Conservation (phyloP, 441 rosid genomes). For the Bruguiera hainesii region DNA sequence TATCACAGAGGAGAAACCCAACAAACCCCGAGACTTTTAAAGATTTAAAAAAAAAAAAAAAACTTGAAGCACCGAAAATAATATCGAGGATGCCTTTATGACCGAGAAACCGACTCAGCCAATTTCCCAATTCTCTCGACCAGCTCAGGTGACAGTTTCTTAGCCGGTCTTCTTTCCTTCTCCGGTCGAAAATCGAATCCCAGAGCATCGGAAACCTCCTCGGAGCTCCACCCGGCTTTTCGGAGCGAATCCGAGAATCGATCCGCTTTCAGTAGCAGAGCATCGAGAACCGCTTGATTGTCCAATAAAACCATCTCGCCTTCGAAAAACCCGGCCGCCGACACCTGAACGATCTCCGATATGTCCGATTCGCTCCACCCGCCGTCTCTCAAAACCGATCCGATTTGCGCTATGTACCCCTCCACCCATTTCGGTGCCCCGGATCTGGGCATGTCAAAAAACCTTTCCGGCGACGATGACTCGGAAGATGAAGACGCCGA, state of each 20-base stretch:
- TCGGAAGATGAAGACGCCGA: constrained; percentile 65
- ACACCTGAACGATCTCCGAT: constrained; percentile 66
- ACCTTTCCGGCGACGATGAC: constrained; percentile 72
- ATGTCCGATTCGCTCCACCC: constrained; percentile 87
- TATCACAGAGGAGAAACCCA: neutral
- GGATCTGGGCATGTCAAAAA: constrained; percentile 61
- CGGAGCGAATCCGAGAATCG: constrained; percentile 83
- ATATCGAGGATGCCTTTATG: constrained; percentile 23
- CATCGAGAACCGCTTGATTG: constrained; percentile 69
- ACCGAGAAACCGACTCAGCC: constrained; percentile 80
- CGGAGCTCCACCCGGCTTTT: constrained; percentile 97
- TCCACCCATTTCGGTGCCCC: constrained; percentile 82
- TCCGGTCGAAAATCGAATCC: constrained; percentile 80
- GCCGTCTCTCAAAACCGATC: constrained; percentile 71
- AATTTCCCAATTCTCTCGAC: constrained; percentile 70
- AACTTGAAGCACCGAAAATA: neutral
- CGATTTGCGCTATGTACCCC: constrained; percentile 63
- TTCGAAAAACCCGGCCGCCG: constrained; percentile 80
- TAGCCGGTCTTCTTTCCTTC: constrained; percentile 72
- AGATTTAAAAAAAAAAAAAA: neutral
- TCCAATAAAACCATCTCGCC: constrained; percentile 72
- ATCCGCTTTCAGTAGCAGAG: constrained; percentile 72
- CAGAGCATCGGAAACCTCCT: constrained; percentile 84
- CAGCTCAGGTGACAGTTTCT: constrained; percentile 66
- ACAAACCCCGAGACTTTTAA: constrained; percentile 21